Conservation (phyloP, 2,329 filamentous ascomycete genomes). For the Monilinia polystroma region DNA sequence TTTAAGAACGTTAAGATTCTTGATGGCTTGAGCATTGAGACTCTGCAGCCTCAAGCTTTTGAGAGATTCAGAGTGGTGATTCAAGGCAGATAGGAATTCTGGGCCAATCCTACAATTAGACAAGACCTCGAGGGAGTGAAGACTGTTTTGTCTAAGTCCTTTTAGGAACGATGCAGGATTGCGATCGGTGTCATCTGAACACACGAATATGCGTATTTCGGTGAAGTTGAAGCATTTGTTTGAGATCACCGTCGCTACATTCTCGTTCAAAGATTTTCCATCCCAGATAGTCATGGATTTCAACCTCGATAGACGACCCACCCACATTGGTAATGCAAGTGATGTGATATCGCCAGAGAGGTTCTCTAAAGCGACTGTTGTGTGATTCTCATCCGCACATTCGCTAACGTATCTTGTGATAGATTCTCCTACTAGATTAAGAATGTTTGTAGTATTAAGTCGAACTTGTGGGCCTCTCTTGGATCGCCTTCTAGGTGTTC, state of each 20-base stretch:
- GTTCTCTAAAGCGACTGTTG: constrained; percentile 54
- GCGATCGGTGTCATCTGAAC: constrained; percentile 45
- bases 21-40: constrained; percentile 49
- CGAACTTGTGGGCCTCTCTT: constrained; percentile 31
- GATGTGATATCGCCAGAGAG: constrained; percentile 57
- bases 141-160: constrained; percentile 54
- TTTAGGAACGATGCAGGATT: constrained; percentile 59
- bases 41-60: constrained; percentile 51
- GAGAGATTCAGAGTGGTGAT: constrained; percentile 54
- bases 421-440: constrained; percentile 54
- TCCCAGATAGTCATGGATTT: constrained; percentile 60
- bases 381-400: constrained; percentile 44
- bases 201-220: constrained; percentile 56
- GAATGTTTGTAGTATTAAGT: constrained; percentile 43
- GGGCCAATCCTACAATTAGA: constrained; percentile 54
- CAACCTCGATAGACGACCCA: constrained; percentile 56
- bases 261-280: constrained; percentile 56
- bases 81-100: constrained; percentile 54
- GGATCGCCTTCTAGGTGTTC: constrained; percentile 36
- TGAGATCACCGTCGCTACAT: constrained; percentile 54
- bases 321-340: constrained; percentile 56
- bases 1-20: constrained; percentile 49
- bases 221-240: constrained; percentile 60
- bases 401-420: constrained; percentile 53
- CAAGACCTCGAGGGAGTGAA: constrained; percentile 59